Evolutionary conservation across 73 alveolate genomes (phyloP).

Genomic region (Symbiodinium natans): DNA sequence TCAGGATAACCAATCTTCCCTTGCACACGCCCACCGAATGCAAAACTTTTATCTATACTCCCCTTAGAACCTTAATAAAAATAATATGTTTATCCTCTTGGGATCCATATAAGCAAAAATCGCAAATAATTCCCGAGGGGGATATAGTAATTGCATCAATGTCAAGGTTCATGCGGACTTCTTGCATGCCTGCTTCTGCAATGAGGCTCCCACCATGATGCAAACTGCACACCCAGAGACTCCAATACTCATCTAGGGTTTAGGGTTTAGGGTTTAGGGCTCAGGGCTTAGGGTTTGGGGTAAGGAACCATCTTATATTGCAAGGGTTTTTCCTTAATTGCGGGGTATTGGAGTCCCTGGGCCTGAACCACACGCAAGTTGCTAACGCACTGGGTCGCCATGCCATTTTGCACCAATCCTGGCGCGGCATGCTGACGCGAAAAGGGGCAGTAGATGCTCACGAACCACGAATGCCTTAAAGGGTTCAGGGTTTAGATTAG

Average conservation of each 20-base stretch:
- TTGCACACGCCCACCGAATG: background rate
- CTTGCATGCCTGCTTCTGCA: no score
- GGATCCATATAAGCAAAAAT: background rate
- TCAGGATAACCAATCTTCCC: no score
- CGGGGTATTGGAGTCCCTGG: no score
- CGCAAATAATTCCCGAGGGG: background rate
- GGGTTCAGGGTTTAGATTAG: background rate
- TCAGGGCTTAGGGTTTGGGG: no score
- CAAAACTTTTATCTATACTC: background rate
- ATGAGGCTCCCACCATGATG: no score
- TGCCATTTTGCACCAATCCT: conserved; percentile 87
- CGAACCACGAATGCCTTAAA: background rate
- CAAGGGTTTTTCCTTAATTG: no score
- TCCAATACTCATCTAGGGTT: no score
- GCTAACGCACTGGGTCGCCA: background rate
- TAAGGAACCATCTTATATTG: no score
- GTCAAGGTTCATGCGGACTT: background rate
- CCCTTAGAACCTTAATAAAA: background rate
- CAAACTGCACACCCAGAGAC: no score
- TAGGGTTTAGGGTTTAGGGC: no score
- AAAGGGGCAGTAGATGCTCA: background rate
- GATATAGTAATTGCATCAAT: background rate
- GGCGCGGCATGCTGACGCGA: background rate
- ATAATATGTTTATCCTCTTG: background rate
- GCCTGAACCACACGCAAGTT: no score